Evolutionary conservation across 2,329 filamentous ascomycete genomes (phyloP).

Genomic region (Pseudovirgaria hyperparasitica): DNA sequence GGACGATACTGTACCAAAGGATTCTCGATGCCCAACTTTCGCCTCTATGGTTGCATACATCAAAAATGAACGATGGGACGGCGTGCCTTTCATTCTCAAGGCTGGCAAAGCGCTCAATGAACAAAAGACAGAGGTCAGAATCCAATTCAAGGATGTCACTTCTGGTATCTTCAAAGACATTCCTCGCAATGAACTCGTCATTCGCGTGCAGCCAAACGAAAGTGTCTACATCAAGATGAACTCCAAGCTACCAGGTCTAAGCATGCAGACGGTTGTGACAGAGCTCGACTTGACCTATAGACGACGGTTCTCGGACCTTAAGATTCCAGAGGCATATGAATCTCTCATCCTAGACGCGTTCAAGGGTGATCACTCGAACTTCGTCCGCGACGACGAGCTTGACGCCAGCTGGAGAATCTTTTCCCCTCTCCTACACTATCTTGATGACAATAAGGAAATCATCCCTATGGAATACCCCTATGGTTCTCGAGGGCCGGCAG

Average conservation of each 20-base stretch:
- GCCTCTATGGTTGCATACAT: conserved; percentile 95
- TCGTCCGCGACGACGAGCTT: conserved; percentile 55
- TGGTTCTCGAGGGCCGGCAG: conserved; percentile 93
- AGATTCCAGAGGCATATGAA: conserved; percentile 98
- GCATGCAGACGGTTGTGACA: conserved; percentile 98
- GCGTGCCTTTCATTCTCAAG: conserved; percentile 98
- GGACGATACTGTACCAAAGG: conserved; percentile 94
- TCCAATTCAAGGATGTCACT: conserved; percentile 99
- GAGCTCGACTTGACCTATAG: conserved; percentile 97
- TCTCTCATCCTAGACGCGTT: conserved; percentile 92
- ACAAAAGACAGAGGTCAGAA: conserved; percentile 98
- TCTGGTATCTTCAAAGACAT: conserved; percentile 99
- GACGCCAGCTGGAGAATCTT: conserved; percentile 99
- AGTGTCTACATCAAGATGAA: conserved; percentile 99
- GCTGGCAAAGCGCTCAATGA: conserved; percentile 97
- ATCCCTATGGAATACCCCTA: conserved; percentile 99
- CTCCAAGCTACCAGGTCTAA: conserved; percentile 94
- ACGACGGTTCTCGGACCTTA: conserved; percentile 94
- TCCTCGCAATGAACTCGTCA: conserved; percentile 95
- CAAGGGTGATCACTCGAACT: conserved; percentile 99
- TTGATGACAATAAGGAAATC: conserved; percentile 98
- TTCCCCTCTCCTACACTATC: conserved; percentile 90
- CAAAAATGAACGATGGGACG: conserved; percentile 99
- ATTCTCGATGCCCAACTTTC: conserved; percentile 95
- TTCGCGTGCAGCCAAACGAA: conserved; percentile 98